Evolutionary conservation across 2,329 filamentous ascomycete genomes (phyloP), one percentile per base, ranked within the genome.

Genomic region (Neonectria faginata): DNA sequence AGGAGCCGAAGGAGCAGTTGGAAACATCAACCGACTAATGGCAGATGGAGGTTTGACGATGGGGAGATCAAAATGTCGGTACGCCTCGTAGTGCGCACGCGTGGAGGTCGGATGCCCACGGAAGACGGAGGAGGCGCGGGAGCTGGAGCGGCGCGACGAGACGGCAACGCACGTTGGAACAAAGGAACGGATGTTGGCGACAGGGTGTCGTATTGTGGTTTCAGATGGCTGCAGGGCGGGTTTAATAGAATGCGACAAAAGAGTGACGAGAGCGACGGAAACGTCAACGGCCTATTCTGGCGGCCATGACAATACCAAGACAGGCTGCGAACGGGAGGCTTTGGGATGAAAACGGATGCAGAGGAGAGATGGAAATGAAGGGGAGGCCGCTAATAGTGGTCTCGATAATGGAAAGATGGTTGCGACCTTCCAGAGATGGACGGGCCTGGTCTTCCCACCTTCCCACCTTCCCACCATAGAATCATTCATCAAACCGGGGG

Each of bases 201-300:
- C 20, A 33, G 25, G 47, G 56, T 48, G 42, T 55, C 55, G 57
- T 67, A 62, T 65, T 72, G 65, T 70, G 58, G 48, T 53, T 31
- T 53, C 55, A n/a, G 44, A 31, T 44, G 58, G 42, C 54, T 42
- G 53, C 39, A 55, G 29, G 42, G 22, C 48, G 29, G 51, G 22
- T 45, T 47, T 59, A 70, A 66, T 61, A 60, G 66, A 70, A 74
- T 66, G 65, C 36, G 47, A 51, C 50, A 70, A 71, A 54, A 62
- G 68, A 73, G 27, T 39, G 64, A 71, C 57, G 62, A 61, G 68
- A 71, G 22, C 42, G 64, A 71, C 57, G 62, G 63, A 66, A 71
- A 52, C 61, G 57, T 57, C 48, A 33, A 42, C 51, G 51, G 41
- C 50, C 58, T 64, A 52, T 61, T 57, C 27, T 53, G 16, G 29